Base-by-base conservation (phyloP, 306 rosid species). In the Cyclanthera cordifolia region DNA sequence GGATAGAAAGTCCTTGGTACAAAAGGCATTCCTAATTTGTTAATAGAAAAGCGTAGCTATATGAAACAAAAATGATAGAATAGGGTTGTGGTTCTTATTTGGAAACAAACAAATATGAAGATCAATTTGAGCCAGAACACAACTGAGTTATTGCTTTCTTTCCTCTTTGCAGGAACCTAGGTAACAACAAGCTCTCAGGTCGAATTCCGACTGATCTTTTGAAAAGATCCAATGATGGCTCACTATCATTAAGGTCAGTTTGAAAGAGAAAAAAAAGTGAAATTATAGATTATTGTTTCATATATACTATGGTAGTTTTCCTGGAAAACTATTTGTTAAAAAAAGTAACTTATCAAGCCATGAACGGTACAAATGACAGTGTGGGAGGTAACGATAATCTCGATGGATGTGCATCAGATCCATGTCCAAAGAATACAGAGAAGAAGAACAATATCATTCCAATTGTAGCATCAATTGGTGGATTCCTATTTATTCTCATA, bases 161-260 rank as follows among this genome's bases (percentile, higher is more conserved):
- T 11, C 11, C 43, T 39, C 5, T 55, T 76, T 13, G 71, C 67
- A 83, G 82, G 45, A 81, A 79, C 12, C 63, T 84, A 48, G 70
- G 73, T 27, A 73, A 69, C 72, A 86, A 84, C 79, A 81, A 39
- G 24, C 78, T 83, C 76, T 76, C 76, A 6, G 76, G 87, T 68
- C 21, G 75, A 20, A 54, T 81, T 74, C 85, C 87, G 8, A 8
- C 57, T 46, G 47, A 37, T 49, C 85, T 84, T 34, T 23, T 14
- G 16, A 76, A 79, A 59, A 82, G 69, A 77, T 25, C 52, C 47
- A 63, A 69, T 1, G 74, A 70, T 52, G 80, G 83, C 9, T 70
- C 74, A 58, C 72, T 87, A 41, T 45, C 66, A 24, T 47, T 79
- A 56, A 79, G 86, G 95, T 80, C 30, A 28, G 23, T 57, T 57